These are phyloP conservation scores for Eucalyptus sp. DNA, from an alignment of 345 rosid species.

Conservation along the genomic window DNA sequence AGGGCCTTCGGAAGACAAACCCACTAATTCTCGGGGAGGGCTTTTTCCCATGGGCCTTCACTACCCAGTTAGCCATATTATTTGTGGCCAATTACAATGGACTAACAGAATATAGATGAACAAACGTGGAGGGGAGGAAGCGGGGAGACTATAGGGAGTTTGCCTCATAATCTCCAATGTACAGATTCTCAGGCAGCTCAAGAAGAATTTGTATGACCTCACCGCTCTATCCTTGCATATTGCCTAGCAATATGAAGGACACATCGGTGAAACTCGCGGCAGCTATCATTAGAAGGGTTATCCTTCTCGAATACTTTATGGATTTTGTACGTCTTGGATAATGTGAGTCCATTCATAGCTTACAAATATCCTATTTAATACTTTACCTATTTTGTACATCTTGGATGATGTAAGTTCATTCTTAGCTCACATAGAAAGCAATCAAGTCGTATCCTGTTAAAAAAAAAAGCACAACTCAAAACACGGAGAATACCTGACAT, in stretches of 20 bases:
- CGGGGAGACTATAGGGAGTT: background rate
- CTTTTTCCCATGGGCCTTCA: background rate
- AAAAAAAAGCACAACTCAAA: background rate
- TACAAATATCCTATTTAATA: slow-evolving; percentile 24
- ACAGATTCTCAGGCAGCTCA: slow-evolving; percentile 63
- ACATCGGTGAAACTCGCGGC: slow-evolving; percentile 79
- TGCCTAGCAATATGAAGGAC: slow-evolving; percentile 86
- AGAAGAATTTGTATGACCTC: slow-evolving; percentile 61
- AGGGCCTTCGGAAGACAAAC: background rate
- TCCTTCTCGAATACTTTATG: slow-evolving; percentile 77
- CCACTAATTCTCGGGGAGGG: background rate
- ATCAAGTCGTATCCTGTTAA: slow-evolving; percentile 54
- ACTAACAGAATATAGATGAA: background rate
- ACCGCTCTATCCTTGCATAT: slow-evolving; percentile 77
- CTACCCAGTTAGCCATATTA: background rate
- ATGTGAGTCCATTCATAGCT: slow-evolving; percentile 70
- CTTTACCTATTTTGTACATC: no score
- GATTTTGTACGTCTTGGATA: slow-evolving; percentile 70
- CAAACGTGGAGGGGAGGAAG: no score
- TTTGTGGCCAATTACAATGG: background rate
- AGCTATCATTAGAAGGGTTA: slow-evolving; percentile 82
- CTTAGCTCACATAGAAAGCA: no score
- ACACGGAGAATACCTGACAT: accelerated
- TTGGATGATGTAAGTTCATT: no score
- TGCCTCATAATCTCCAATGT: slow-evolving; percentile 88